phyloP scores from a whole-genome alignment of 768 basidiomycete species.

The Serendipita sp. region DNA sequence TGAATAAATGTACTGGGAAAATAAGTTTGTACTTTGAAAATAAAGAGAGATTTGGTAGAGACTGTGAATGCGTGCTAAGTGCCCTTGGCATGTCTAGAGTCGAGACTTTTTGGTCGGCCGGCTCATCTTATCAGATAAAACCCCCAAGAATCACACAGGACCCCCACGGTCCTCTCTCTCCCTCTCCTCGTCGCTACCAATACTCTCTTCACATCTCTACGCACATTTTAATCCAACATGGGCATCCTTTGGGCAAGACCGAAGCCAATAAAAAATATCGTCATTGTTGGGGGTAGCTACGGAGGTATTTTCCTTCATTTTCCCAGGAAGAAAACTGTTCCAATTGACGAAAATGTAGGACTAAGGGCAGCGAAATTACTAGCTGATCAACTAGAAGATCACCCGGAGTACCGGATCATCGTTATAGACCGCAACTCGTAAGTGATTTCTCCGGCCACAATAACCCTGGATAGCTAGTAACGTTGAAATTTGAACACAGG shows the following conservation, averaged over 20 bases:
- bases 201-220: background rate
- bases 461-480: background rate
- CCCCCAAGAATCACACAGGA: too few species aligned
- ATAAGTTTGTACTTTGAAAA: too few species aligned
- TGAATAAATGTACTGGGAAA: background rate
- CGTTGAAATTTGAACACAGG: background rate
- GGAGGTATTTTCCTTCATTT: background rate
- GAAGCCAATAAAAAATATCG: background rate
- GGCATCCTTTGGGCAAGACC: background rate
- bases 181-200: background rate
- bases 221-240: background rate
- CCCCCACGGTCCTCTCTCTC: background rate
- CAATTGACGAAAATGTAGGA: background rate
- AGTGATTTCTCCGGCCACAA: background rate
- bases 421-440: slow-evolving; percentile 4
- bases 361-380: background rate
- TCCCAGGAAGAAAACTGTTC: background rate
- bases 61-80: background rate
- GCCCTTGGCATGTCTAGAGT: background rate
- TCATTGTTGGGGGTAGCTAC: background rate
- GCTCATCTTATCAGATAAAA: background rate
- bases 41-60: too few species aligned
- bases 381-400: background rate
- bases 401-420: background rate
- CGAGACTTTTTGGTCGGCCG: background rate